Conservation (phyloP, 306 rosid species). For the Arachis stenosperma region DNA sequence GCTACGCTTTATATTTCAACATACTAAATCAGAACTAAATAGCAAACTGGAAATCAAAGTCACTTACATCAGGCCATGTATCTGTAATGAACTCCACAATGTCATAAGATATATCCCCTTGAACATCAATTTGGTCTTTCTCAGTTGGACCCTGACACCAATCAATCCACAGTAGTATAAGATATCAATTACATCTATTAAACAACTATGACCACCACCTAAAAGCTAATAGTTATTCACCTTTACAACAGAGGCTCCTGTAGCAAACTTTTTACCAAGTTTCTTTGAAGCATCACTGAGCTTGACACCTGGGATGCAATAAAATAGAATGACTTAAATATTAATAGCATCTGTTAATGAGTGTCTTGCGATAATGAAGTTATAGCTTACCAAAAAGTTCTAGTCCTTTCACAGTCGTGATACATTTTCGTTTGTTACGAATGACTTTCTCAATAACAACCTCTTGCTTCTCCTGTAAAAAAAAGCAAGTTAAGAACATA, state of each 20-base stretch:
- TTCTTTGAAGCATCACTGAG: conserved; percentile 99
- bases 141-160: conserved; percentile 92
- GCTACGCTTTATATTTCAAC: not conserved
- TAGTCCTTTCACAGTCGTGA: conserved; percentile 94
- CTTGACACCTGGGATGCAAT: conserved; percentile 73
- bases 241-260: conserved; percentile 99
- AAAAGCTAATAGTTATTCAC: conserved; percentile 44
- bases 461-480: conserved; percentile 86
- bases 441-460: conserved; percentile 87
- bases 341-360: not conserved
- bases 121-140: conserved; percentile 99
- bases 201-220: conserved; percentile 20
- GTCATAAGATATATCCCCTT: conserved; percentile 94
- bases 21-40: conserved; percentile 13
- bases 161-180: conserved; percentile 39
- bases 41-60: conserved; percentile 20
- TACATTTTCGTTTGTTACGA: conserved; percentile 92
- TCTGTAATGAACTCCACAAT: conserved; percentile 93
- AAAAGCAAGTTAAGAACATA: conserved; percentile 26
- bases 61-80: conserved; percentile 92
- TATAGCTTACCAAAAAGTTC: conserved; percentile 87
- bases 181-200: conserved; percentile 31
- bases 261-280: conserved; percentile 97
- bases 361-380: conserved; percentile 18
- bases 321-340: conserved; percentile 21